Evolutionary conservation across 495 filamentous ascomycete species (phyloP).

Genomic region (Pseudoneurospora amorphoporcata): DNA sequence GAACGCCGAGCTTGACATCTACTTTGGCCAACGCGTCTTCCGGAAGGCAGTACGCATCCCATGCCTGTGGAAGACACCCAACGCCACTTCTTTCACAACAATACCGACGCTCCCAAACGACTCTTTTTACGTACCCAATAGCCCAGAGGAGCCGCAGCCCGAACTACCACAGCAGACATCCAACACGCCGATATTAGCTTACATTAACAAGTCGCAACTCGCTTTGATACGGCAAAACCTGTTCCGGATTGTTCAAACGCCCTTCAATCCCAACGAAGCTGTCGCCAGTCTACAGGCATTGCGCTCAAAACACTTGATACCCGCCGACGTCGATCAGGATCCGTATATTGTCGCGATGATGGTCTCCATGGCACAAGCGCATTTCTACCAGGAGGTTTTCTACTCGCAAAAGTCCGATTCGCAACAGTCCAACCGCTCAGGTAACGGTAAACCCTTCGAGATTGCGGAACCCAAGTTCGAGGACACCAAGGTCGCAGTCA

Average conservation of each 20-base stretch:
- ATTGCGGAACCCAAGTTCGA: slow-evolving; percentile 14
- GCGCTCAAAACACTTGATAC: slow-evolving; percentile 28
- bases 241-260: slow-evolving; percentile 20
- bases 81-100: slow-evolving; percentile 27
- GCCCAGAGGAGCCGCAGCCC: slow-evolving; percentile 1
- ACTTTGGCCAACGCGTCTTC: slow-evolving; percentile 25
- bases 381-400: slow-evolving; percentile 21
- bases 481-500: slow-evolving; percentile 30
- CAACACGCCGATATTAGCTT: slow-evolving; percentile 29
- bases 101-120: slow-evolving; percentile 19
- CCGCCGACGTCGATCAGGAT: slow-evolving; percentile 31
- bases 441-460: not conserved
- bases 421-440: slow-evolving; percentile 7
- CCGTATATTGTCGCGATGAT: slow-evolving; percentile 31
- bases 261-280: slow-evolving; percentile 21
- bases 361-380: slow-evolving; percentile 36
- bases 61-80: slow-evolving; percentile 25
- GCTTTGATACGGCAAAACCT: slow-evolving; percentile 22
- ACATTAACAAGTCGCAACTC: slow-evolving; percentile 28
- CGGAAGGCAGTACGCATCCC: slow-evolving; percentile 22
- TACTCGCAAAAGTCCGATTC: slow-evolving; percentile 7
- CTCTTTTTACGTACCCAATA: slow-evolving; percentile 7
- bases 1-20: slow-evolving; percentile 23
- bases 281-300: slow-evolving; percentile 26
- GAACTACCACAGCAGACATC: slow-evolving; percentile 5